Evolutionary conservation across 768 basidiomycete species (phyloP).

Genomic region (Scleroderma citrinum): DNA sequence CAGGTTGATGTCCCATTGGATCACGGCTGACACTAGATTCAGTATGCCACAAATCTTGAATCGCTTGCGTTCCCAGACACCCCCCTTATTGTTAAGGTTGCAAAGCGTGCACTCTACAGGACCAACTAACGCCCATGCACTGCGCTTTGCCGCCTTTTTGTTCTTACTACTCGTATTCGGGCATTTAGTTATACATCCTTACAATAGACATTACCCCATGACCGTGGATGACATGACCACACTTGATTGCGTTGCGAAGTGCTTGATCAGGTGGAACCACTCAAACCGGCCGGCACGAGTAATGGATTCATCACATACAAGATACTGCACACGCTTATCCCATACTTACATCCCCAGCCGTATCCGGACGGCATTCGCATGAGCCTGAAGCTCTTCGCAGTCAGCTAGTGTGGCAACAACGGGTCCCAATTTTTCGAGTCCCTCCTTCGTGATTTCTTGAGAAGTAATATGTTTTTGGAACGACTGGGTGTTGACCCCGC

Average conservation of each 20-base stretch:
- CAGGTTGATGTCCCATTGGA: slow-evolving; percentile 4
- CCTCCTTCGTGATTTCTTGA: slow-evolving; percentile 80
- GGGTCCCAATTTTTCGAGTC: slow-evolving; percentile 77
- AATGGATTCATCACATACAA: too few species aligned
- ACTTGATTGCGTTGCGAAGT: too few species aligned
- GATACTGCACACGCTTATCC: too few species aligned
- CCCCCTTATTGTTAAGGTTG: slow-evolving; percentile 85
- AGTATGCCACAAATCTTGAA: slow-evolving; percentile 93
- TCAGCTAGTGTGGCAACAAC: slow-evolving; percentile 86
- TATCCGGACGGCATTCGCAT: slow-evolving; percentile 93
- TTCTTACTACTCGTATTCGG: slow-evolving; percentile 8
- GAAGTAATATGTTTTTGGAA: slow-evolving; percentile 99
- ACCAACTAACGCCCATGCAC: slow-evolving; percentile 51
- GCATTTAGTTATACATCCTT: slow-evolving; percentile 12
- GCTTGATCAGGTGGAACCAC: too few species aligned
- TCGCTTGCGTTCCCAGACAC: slow-evolving; percentile 91
- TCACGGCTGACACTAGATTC: slow-evolving; percentile 10
- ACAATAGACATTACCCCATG: slow-evolving; percentile 15
- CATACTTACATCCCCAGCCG: slow-evolving; percentile 39
- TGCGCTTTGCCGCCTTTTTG: slow-evolving; percentile 7
- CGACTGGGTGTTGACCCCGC: slow-evolving; percentile 92
- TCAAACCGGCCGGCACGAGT: too few species aligned
- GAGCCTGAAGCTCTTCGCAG: slow-evolving; percentile 90
- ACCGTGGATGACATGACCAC: not conserved
- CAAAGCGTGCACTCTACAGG: slow-evolving; percentile 88